Base-by-base conservation (phyloP, 257 asterid genomes). In the Solanum medicagineum region DNA sequence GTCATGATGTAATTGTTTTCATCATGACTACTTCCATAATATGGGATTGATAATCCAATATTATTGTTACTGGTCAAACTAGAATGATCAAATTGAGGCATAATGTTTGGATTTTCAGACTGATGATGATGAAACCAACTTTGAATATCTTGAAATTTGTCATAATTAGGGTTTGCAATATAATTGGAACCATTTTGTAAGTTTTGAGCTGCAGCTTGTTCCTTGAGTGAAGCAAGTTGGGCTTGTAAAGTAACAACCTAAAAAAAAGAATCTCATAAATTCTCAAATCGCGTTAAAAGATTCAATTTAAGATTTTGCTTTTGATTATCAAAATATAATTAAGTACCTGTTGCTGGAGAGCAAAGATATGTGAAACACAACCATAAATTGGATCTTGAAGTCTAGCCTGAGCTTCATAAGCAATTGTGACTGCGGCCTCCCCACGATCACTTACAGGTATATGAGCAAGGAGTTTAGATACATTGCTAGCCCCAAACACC, bases 401-500 rank as follows among this genome's bases (percentile, higher is more conserved):
- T 89, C 93, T 87, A 51, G 91, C 90, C 24, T 90, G 91, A 59
- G 93, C 93, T 86, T 90, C 93, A 83, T 90, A 90, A 13, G 93
- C 81, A 56, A 90, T 89, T 8, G 93, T 89, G 12, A 86, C 88
- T 0, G 91, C 90, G 0, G 93, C 93, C 85, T 90, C 93, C 15
- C 89, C 77, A 4, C 93, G 91, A 24, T 90, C 89, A 66, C 83
- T 85, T 3, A 84, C 86, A 0, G 93, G 93, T 69, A 90, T 87
- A 65, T 90, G 91, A 87, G 89, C 82, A 53, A 90, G 90, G n/a
- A 90, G 88, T 75, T 90, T 90, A 8, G 93, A 87, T 32, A 89
- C 93, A 77, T 90, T 90, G 86, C 93, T 90, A 40, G 93, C 93
- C n/a, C 93, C 93, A 56, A 90, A 90, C 68, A 90, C 92, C 89